Base-by-base conservation (phyloP, 805 yeast genomes). In the Schwanniomyces occidentalis region DNA sequence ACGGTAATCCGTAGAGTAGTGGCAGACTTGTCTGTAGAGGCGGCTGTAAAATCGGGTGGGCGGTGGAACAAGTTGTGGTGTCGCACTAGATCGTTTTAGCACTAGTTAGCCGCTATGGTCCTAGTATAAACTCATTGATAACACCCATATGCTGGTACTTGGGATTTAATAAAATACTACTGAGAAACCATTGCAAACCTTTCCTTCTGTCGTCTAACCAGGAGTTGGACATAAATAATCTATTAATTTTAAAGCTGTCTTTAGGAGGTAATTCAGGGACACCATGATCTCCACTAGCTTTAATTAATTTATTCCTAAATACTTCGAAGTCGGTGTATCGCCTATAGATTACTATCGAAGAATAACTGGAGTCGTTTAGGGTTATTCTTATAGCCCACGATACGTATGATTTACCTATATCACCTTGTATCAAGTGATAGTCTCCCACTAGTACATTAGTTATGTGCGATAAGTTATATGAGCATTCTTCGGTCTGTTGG, bases 291-390 rank as follows among this genome's bases (percentile, higher is more conserved):
- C 70, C 72, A 6, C 78, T 79, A n/a, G 69, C 48, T 5, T 46
- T 49, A 4, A 78, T 75, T 10, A 78, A 20, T 16, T 47, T 41
- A 4, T 30, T 26, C 16, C 82, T 65, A 22, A 86, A 64, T 20
- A 38, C 42, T 24, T 60, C 80, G 41, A 86, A 75, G 28, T 85
- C 91, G 22, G 78, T 73, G 55, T 82, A 86, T 24, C 95, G 54
- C 51, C 75, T 77, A 51, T 77, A 73, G 4, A 78, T 48, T 28
- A 60, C 52, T 13, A 83, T 67, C 39, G 62, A 63, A 4, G 74
- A 60, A 41, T 58, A 59, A 17, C 49, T 45, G 5, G 64, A 57
- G 30, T 64, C 69, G 34, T 67, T 58, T 15, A 68, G 45, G 4
- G 63, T 58, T 5, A 68, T 54, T 29, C 59, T 55, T 8, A 68